Evolutionary conservation across 192 early-diverging fungal genomes (phyloP).

Genomic region (Backusella morwellensis): DNA sequence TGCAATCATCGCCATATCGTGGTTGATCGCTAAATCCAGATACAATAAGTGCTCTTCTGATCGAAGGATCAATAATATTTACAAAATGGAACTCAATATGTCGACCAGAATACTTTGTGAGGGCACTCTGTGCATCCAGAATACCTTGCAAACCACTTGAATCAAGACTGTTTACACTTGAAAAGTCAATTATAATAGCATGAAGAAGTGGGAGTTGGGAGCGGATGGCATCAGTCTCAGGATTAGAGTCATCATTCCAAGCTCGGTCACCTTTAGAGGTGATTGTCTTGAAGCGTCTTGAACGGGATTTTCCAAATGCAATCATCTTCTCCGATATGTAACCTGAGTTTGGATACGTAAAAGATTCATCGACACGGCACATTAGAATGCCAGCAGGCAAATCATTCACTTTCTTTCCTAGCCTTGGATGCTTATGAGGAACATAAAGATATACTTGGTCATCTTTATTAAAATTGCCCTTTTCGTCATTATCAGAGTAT

Average conservation of each 20-base stretch:
- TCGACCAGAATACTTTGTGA: conserved; percentile 33
- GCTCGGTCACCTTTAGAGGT: conserved; percentile 25
- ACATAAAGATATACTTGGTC: conserved; percentile 29
- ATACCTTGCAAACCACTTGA: conserved; percentile 36
- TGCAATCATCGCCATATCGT: not conserved
- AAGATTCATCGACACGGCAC: conserved; percentile 65
- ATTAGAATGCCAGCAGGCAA: conserved; percentile 66
- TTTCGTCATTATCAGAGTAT: not conserved
- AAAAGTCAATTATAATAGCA: conserved; percentile 29
- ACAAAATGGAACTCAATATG: conserved; percentile 35
- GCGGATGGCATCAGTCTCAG: conserved; percentile 33
- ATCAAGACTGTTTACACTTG: conserved; percentile 36
- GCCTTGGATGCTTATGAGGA: conserved; percentile 16
- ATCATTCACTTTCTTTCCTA: conserved; percentile 18
- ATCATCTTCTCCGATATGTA: conserved; percentile 58
- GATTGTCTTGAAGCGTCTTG: conserved; percentile 15
- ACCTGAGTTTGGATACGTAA: conserved; percentile 73
- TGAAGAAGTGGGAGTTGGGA: conserved; percentile 26
- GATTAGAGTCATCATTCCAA: conserved; percentile 29
- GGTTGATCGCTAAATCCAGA: conserved; percentile 31
- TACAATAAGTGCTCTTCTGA: conserved; percentile 26
- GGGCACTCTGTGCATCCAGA: conserved; percentile 25
- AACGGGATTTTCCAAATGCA: conserved; percentile 23
- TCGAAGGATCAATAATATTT: conserved; percentile 25
- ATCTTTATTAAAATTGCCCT: not conserved